Percentiles rank a stretch among this genome's conserved stretches.
Conservation (phyloP, 202 grass and related monocot species). For the Brachypodium distachyon region DNA sequence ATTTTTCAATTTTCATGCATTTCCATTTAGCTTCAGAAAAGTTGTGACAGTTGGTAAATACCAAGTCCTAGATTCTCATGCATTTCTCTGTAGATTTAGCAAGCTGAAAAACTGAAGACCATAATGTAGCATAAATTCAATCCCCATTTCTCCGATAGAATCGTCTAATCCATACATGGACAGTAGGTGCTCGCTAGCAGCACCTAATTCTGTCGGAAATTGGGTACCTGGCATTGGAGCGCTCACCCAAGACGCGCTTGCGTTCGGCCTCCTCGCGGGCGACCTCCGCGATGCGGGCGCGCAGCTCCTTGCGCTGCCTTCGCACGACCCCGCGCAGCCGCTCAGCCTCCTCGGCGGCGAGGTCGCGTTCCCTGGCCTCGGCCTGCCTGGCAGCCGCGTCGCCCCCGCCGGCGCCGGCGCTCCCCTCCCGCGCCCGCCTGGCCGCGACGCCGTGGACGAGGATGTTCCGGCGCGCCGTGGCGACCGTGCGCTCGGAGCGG, state of each 20-base stretch:
- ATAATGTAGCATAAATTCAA: not conserved
- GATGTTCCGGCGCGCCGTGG: conserved; percentile 79
- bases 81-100: not conserved
- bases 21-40: not conserved
- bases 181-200: not conserved
- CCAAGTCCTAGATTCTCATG: not conserved
- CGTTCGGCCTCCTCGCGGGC: conserved; percentile 78
- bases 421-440: conserved; percentile 51
- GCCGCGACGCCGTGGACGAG: conserved; percentile 82
- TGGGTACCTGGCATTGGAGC: conserved; percentile 71
- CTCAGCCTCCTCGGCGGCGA: conserved; percentile 86
- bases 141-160: not conserved
- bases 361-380: conserved; percentile 76
- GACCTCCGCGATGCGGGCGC: conserved; percentile 72
- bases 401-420: conserved; percentile 11
- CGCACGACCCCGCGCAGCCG: conserved; percentile 81
- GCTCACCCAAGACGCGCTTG: conserved; percentile 77
- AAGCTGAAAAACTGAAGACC: not conserved
- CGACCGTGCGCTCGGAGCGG: conserved; percentile 84
- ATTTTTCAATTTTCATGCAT: not conserved
- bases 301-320: conserved; percentile 89
- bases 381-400: conserved; percentile 65
- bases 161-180: not conserved
- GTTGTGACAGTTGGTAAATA: not conserved
- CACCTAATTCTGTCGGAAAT: not conserved